A percentile compares a stretch with the other conserved stretches of the same genome.
These are phyloP conservation scores for Diversispora eburnea DNA, from an alignment of 192 early-diverging fungal species.

Conservation along the genomic window DNA sequence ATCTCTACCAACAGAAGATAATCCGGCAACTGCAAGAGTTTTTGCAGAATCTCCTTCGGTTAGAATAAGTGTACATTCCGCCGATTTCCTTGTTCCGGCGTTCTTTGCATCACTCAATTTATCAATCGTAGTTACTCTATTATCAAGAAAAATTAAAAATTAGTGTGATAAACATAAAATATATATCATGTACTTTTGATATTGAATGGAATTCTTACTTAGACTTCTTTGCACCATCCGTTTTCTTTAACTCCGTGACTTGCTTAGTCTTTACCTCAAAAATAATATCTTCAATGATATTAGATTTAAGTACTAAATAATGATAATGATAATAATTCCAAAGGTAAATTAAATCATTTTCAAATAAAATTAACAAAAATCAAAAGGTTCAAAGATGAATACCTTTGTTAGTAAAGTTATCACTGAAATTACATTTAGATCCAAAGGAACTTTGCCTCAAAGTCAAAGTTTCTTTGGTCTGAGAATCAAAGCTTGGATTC, in stretches of 20 bases:
- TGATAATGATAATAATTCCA: too few species aligned
- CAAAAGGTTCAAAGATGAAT: too few species aligned
- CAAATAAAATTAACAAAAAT: too few species aligned
- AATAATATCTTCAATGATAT: slow-evolving; percentile 79
- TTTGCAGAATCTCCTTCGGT: slow-evolving; percentile 98
- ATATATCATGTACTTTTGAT: too few species aligned
- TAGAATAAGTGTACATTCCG: slow-evolving; percentile 89
- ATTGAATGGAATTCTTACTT: too few species aligned
- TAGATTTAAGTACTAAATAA: slow-evolving; percentile 53
- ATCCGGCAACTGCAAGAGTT: slow-evolving; percentile 78
- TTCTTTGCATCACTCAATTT: slow-evolving; percentile 95
- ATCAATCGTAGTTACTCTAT: slow-evolving; percentile 69
- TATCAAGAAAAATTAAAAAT: too few species aligned
- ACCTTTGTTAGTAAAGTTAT: slow-evolving; percentile 55
- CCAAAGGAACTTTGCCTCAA: slow-evolving; percentile 72
- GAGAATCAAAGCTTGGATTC: slow-evolving; percentile 95
- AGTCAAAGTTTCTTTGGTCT: slow-evolving; percentile 96
- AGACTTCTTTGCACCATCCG: slow-evolving; percentile 63
- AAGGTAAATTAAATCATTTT: too few species aligned
- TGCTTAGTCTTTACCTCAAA: slow-evolving; percentile 66
- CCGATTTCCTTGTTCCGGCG: slow-evolving; percentile 71
- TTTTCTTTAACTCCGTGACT: slow-evolving; percentile 78
- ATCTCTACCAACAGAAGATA: slow-evolving; percentile 85
- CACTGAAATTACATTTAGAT: slow-evolving; percentile 68
- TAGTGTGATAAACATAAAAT: too few species aligned